Evolutionary conservation across 805 yeast species (phyloP).

Genomic region (Starmerella davenportii): DNA sequence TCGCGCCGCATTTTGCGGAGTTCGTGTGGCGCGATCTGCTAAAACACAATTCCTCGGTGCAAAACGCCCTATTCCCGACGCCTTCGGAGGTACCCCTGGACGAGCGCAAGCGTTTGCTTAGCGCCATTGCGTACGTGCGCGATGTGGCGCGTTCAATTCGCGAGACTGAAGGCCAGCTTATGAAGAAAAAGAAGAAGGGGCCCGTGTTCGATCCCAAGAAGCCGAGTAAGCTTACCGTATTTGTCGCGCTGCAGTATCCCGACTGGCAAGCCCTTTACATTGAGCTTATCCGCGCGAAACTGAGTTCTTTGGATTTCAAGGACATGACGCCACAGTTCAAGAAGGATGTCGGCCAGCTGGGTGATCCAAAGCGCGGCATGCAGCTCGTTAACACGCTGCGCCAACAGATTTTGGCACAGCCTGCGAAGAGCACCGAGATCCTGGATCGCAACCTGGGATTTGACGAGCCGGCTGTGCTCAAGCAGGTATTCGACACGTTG

Average conservation of each 20-base stretch:
- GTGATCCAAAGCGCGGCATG: conserved; percentile 94
- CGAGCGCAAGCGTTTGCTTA: conserved; percentile 36
- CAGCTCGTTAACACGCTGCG: conserved; percentile 81
- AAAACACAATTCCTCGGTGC: conserved; percentile 46
- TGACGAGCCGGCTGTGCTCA: conserved; percentile 51
- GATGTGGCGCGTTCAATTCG: conserved; percentile 65
- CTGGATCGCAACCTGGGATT: conserved; percentile 80
- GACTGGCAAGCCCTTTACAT: conserved; percentile 77
- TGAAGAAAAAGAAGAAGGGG: conserved; percentile 62
- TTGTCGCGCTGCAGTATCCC: conserved; percentile 66
- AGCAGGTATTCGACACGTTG: conserved; percentile 36
- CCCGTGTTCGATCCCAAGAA: conserved; percentile 55
- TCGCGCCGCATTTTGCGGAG: conserved; percentile 93
- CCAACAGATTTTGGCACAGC: conserved; percentile 41
- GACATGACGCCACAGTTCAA: conserved; percentile 25
- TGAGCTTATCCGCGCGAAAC: conserved; percentile 59
- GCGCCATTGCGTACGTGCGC: conserved; percentile 66
- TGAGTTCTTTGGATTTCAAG: conserved; percentile 24
- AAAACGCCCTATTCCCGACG: conserved; percentile 64
- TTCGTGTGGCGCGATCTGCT: conserved; percentile 71
- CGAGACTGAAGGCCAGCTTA: conserved; percentile 74
- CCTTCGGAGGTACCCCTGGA: conserved; percentile 26
- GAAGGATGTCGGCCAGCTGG: conserved; percentile 25
- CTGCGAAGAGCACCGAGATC: conserved; percentile 45
- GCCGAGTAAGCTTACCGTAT: conserved; percentile 58